Percentiles rank a stretch among this genome's conserved stretches.
These are phyloP conservation scores for Cutaneotrichosporon cutaneum DNA, from an alignment of 1,284 basidiomycete genomes.

Conservation along the genomic window DNA sequence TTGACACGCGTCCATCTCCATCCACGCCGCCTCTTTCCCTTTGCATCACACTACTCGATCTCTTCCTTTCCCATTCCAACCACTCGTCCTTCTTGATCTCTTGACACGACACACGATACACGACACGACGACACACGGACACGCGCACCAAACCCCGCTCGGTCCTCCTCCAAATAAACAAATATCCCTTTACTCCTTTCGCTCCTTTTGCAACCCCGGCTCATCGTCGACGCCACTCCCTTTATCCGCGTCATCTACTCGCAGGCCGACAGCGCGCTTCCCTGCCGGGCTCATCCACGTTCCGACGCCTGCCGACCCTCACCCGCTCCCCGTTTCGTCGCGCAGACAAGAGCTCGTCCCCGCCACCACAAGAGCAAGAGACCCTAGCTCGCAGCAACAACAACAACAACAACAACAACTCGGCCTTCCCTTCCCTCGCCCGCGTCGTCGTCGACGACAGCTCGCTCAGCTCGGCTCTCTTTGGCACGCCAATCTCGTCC, in stretches of 20 bases:
- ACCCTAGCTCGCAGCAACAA: constrained; percentile 8
- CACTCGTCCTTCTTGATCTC: background rate
- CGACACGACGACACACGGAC: background rate
- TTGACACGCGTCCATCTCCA: too few relatives aligned
- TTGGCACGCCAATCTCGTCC: constrained; percentile 17
- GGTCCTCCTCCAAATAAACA: background rate
- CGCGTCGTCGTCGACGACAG: constrained; percentile 28
- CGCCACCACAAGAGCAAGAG: background rate
- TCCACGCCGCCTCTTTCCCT: background rate
- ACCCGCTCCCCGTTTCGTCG: constrained; percentile 38
- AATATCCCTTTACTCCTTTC: background rate
- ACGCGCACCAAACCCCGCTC: background rate
- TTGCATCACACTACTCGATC: background rate
- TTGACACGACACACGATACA: background rate
- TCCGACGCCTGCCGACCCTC: constrained; percentile 37
- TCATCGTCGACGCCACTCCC: background rate
- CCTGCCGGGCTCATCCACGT: constrained; percentile 36
- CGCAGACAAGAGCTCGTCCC: constrained; percentile 28
- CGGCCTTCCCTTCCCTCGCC: constrained; percentile 21
- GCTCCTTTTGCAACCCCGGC: background rate
- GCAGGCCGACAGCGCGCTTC: constrained; percentile 29
- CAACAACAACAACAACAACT: constrained; percentile 4
- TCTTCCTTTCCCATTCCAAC: background rate
- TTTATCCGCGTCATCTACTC: background rate
- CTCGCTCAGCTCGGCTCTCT: constrained; percentile 24